Base-by-base conservation (phyloP, 352 stramenopile species). In the Pythium sp. region DNA sequence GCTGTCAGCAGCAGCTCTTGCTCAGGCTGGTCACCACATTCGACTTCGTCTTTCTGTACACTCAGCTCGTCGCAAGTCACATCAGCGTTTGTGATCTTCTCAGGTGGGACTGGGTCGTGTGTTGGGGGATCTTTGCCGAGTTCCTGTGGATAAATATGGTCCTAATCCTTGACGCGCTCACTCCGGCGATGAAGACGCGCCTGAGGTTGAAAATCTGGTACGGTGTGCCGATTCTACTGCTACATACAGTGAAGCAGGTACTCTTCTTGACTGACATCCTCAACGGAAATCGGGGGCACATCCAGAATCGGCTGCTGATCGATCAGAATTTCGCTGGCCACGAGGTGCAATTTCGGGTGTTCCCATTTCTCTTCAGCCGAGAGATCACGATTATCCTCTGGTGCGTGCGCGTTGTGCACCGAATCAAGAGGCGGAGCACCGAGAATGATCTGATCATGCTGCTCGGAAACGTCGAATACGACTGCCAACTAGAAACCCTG, bases 1-100 rank as follows among this genome's bases (percentile, higher is more conserved):
- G 59, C 41, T 64, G 28, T 24, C 43, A 58, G 18, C 43, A 43
- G 24, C 28, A 57, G 43, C 41, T 65, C 8, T 15, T 65, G 2
- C 14, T 14, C 9, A 26, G 32, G 6, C 67, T 74, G 20, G 6
- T 54, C 12, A 68, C 64, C 5, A 70, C 63, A 11, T 73, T 70
- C 18, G 68, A 70, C 24, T 67, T 68, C 47, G 53, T 22, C 15
- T 73, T 68, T 46, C 28, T 73, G n/a, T 57, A 22, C 8, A 22
- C 57, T 3, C 59, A 64, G 38, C 59, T 64, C 4, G 24, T 64
- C 9, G 38, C 59, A 12, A 56, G 24, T 5, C n/a, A 64, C 14
- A 15, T 41, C 11, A 46, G 41, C 15, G 7, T 38, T 9, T 64
- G 59, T 14, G 38, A 64, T 2, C 38, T 64, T 22, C 18, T 57